Conservation (phyloP, 345 rosid genomes). For the Theobroma cacao region DNA sequence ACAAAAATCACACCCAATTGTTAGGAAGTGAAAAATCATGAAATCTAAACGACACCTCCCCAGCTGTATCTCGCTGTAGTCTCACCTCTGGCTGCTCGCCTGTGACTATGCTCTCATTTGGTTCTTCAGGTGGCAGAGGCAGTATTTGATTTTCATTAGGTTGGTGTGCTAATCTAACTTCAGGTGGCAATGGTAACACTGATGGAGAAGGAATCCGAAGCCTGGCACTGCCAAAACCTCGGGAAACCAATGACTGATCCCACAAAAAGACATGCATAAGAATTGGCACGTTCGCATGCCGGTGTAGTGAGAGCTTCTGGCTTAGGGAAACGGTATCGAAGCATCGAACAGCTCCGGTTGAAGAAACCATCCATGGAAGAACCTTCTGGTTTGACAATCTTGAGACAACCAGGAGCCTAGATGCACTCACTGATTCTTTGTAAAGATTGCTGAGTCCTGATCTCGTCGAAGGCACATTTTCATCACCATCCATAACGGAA, state of each 20-base stretch:
- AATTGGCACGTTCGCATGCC: slow-evolving; percentile 77
- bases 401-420: slow-evolving; percentile 63
- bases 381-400: slow-evolving; percentile 80
- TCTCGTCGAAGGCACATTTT: slow-evolving; percentile 60
- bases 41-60: slow-evolving; percentile 80
- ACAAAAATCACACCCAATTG: slow-evolving; percentile 48
- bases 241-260: slow-evolving; percentile 40
- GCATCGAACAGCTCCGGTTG: slow-evolving; percentile 87
- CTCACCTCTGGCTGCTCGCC: slow-evolving; percentile 26
- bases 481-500: slow-evolving; percentile 67
- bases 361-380: slow-evolving; percentile 87
- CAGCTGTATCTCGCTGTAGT: slow-evolving; percentile 63
- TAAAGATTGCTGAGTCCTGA: slow-evolving; percentile 67
- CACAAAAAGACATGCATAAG: slow-evolving; percentile 67
- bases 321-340: slow-evolving; percentile 82
- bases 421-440: slow-evolving; percentile 57
- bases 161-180: slow-evolving; percentile 30
- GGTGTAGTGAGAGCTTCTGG: slow-evolving; percentile 88
- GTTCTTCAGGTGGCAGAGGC: slow-evolving; percentile 43
- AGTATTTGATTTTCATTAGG: slow-evolving; percentile 60
- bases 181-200: slow-evolving; percentile 32
- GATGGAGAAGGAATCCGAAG: slow-evolving; percentile 30
- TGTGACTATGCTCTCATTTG: slow-evolving; percentile 14
- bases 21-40: slow-evolving; percentile 65
- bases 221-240: slow-evolving; percentile 25